Evolutionary conservation across 768 basidiomycete species (phyloP).

Genomic region (Trametes cubensis): DNA sequence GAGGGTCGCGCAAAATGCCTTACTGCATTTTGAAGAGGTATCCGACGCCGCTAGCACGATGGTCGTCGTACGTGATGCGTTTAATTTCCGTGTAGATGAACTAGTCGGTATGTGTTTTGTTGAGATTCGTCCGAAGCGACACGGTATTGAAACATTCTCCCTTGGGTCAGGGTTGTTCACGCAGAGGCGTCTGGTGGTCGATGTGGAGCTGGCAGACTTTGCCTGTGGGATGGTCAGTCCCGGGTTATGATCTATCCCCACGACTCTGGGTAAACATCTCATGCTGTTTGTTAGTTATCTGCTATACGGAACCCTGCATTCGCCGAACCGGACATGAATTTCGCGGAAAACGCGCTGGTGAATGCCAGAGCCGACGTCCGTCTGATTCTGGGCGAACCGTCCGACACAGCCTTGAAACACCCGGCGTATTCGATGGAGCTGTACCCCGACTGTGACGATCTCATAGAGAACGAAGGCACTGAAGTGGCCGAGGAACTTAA

Average conservation of each 20-base stretch:
- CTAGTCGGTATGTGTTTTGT: constrained; percentile 3
- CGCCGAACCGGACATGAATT: too few species aligned
- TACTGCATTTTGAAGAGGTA: constrained; percentile 11
- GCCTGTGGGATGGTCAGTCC: constrained; percentile 11
- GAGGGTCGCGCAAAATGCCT: neutral
- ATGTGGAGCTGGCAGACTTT: constrained; percentile 4
- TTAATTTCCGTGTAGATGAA: neutral
- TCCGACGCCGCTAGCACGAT: neutral
- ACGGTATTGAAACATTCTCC: neutral
- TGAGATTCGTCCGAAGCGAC: neutral
- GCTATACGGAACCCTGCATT: neutral
- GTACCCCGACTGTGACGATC: constrained; percentile 6
- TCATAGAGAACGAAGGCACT: neutral
- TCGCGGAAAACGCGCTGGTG: too few species aligned
- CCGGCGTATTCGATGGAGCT: neutral
- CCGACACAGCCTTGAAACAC: neutral
- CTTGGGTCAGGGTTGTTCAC: neutral
- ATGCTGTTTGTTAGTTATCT: neutral
- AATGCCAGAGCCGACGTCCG: too few species aligned
- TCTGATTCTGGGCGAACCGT: neutral
- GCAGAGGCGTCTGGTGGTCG: constrained; percentile 1
- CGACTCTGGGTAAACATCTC: too few species aligned
- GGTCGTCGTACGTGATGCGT: neutral
- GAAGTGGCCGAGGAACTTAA: neutral
- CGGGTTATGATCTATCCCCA: too few species aligned